Percentiles rank a stretch among this genome's conserved stretches.
phyloP scores from a whole-genome alignment of 345 rosid species.

The Brassica nigra region DNA sequence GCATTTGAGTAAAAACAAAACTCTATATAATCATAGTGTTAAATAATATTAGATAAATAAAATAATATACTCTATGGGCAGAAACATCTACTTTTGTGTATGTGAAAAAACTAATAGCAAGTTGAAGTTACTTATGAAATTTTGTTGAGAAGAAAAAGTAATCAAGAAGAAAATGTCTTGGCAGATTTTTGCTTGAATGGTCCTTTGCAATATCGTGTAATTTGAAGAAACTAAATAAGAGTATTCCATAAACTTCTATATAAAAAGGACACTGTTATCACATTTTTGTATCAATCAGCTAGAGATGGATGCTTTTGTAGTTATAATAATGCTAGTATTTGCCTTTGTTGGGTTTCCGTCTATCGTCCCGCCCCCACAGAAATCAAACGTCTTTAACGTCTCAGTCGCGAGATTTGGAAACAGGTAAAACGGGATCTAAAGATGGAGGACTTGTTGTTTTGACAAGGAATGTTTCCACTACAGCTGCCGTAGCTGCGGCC shows the following conservation, averaged over 20 bases:
- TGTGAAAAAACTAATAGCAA: neutral
- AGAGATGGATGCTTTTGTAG: neutral
- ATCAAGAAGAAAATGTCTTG: conserved; percentile 6
- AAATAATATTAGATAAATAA: too few relatives aligned
- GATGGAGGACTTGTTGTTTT: conserved; percentile 33
- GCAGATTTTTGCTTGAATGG: neutral
- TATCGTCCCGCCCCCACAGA: neutral
- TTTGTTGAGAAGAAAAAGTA: neutral
- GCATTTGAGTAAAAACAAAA: neutral
- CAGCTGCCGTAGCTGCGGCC: conserved; percentile 12
- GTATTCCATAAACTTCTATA: neutral
- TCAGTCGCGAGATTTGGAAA: conserved; percentile 31
- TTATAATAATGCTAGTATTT: conserved; percentile 11
- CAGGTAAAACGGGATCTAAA: conserved; percentile 8
- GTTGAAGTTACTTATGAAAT: neutral
- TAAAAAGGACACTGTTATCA: neutral
- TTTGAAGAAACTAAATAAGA: neutral
- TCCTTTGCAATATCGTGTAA: conserved; percentile 23
- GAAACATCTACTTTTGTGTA: neutral
- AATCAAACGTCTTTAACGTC: neutral
- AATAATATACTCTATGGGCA: neutral
- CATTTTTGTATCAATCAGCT: neutral
- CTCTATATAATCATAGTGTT: neutral
- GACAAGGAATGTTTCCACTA: conserved; percentile 13
- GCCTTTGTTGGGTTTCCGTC: neutral